Conservation (phyloP, 176 grass and related monocot species). For the Melocanna baccifera region DNA sequence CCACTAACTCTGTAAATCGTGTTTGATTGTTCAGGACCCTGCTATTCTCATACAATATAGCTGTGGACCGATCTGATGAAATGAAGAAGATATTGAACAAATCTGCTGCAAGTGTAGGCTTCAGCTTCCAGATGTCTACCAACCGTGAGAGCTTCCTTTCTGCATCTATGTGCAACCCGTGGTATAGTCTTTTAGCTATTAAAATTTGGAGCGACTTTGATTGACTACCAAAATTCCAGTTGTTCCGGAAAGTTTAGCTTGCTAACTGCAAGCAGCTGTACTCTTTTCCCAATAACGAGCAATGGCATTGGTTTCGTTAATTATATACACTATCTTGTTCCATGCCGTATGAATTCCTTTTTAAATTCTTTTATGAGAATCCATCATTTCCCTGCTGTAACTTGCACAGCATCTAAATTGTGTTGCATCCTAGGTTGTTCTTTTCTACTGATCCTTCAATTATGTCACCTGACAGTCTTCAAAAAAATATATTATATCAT, state of each 20-base stretch:
- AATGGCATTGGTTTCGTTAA: background rate
- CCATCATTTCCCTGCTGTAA: background rate
- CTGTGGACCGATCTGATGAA: slow-evolving; percentile 82
- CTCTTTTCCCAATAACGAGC: background rate
- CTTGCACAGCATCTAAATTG: background rate
- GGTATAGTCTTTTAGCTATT: slow-evolving; percentile 4
- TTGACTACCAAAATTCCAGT: background rate
- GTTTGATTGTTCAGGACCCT: slow-evolving; percentile 54
- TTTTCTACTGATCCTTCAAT: background rate
- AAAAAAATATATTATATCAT: background rate
- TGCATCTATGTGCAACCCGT: background rate
- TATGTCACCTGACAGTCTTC: too few species aligned
- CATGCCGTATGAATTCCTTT: background rate
- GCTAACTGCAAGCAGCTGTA: background rate
- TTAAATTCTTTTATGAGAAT: background rate
- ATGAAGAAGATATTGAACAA: slow-evolving; percentile 90
- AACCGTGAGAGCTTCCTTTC: slow-evolving; percentile 40
- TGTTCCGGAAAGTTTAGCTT: slow-evolving; percentile 2
- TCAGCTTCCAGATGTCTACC: slow-evolving; percentile 74
- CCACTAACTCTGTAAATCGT: background rate
- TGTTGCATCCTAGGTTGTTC: background rate
- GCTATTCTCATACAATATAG: slow-evolving; percentile 90
- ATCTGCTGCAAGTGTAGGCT: slow-evolving; percentile 97
- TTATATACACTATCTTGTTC: background rate
- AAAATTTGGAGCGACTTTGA: background rate